Conservation (phyloP, 768 basidiomycete species). For the Calocera viscosa region DNA sequence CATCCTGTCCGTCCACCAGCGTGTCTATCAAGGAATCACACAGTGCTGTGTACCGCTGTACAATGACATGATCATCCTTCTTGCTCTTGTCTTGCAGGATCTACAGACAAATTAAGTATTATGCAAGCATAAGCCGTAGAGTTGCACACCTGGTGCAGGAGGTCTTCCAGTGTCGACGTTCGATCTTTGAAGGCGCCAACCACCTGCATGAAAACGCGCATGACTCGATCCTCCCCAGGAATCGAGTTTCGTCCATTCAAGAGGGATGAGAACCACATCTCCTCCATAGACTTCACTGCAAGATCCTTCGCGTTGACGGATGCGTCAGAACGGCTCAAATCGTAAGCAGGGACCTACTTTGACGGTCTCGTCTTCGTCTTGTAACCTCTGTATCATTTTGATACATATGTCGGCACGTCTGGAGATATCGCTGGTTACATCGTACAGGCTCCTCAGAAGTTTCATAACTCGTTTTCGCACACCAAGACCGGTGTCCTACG, state of each 20-base stretch:
- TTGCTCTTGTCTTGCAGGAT: constrained; percentile 65
- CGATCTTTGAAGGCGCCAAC: constrained; percentile 70
- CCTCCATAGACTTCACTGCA: constrained; percentile 78
- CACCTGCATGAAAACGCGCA: constrained; percentile 55
- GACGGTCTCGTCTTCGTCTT: constrained; percentile 90
- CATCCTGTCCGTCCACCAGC: constrained; percentile 73
- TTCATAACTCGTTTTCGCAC: constrained; percentile 96
- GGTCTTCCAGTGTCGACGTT: constrained; percentile 70
- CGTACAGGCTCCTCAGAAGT: constrained; percentile 72
- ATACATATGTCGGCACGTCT: constrained; percentile 69
- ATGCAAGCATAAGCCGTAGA: neutral
- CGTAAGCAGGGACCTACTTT: constrained; percentile 34
- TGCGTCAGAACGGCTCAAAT: neutral
- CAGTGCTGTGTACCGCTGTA: constrained; percentile 61
- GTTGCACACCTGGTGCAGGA: constrained; percentile 52
- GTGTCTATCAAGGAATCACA: constrained; percentile 78
- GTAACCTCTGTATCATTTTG: constrained; percentile 66
- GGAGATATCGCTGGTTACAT: constrained; percentile 43
- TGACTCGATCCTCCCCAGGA: neutral
- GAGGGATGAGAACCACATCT: constrained; percentile 61
- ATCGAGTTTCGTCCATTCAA: constrained; percentile 18
- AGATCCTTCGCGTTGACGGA: constrained; percentile 41
- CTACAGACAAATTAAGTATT: constrained; percentile 16
- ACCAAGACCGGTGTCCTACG: constrained; percentile 81
- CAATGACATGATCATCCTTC: constrained; percentile 40